phyloP scores from a whole-genome alignment of 2,329 filamentous ascomycete species.

The Fusarium nematophilum region DNA sequence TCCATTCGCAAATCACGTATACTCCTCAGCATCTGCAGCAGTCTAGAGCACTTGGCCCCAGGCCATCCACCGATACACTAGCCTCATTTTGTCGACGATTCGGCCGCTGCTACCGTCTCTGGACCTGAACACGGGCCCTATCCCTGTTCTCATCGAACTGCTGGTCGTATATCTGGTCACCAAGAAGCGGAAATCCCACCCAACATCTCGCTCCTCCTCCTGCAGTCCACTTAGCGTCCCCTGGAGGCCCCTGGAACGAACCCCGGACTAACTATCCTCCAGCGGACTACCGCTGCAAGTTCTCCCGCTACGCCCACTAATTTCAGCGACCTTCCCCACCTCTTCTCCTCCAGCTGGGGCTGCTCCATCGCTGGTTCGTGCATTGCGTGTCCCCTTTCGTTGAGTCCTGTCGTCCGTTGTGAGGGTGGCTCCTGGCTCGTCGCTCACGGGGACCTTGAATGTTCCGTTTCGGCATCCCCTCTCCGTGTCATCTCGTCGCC shows the following conservation, averaged over 20 bases:
- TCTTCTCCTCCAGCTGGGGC: slow-evolving; percentile 7
- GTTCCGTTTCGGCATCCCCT: slow-evolving; percentile 38
- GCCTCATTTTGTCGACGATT: slow-evolving; percentile 12
- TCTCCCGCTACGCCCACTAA: slow-evolving; percentile 31
- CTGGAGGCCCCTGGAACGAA: slow-evolving; percentile 28
- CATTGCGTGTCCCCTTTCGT: slow-evolving; percentile 42
- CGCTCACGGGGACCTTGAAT: slow-evolving; percentile 40
- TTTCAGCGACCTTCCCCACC: slow-evolving; percentile 30
- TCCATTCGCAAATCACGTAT: slow-evolving; percentile 27
- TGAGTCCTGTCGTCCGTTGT: no score
- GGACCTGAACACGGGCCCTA: slow-evolving; percentile 13
- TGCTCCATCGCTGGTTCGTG: slow-evolving; percentile 31
- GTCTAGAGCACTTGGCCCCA: slow-evolving; percentile 18
- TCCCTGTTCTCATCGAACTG: slow-evolving; percentile 23
- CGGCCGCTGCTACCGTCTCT: slow-evolving; percentile 12
- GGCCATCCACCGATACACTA: slow-evolving; percentile 11
- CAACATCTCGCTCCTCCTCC: not conserved
- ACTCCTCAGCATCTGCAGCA: slow-evolving; percentile 11
- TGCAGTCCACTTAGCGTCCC: slow-evolving; percentile 22
- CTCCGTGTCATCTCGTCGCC: slow-evolving; percentile 24
- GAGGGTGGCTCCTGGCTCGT: slow-evolving; percentile 37
- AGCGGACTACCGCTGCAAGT: slow-evolving; percentile 30
- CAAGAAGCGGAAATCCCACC: slow-evolving; percentile 12
- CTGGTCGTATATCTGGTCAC: slow-evolving; percentile 19
- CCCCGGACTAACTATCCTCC: slow-evolving; percentile 39